A percentile compares a stretch with the other conserved stretches of the same genome.
These are phyloP conservation scores for Salix udensis DNA, from an alignment of 345 rosid genomes.

Conservation along the genomic window DNA sequence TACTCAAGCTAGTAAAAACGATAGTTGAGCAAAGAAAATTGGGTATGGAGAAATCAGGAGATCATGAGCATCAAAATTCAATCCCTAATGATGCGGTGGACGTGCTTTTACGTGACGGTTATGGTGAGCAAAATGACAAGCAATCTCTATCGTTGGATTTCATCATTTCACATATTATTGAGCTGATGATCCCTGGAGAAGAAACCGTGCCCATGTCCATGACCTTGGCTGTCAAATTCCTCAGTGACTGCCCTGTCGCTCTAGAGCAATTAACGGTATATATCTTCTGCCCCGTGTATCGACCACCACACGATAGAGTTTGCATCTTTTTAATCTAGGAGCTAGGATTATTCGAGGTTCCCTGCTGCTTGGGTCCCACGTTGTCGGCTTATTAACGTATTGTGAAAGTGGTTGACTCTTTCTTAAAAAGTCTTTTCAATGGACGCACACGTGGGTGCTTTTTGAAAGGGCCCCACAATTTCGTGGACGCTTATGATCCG, in stretches of 20 bases:
- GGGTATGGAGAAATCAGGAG: constrained; percentile 27
- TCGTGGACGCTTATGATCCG: constrained; percentile 29
- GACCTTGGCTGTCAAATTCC: constrained; percentile 81
- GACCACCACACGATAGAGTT: not conserved
- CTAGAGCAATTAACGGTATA: constrained; percentile 61
- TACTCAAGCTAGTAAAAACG: constrained; percentile 56
- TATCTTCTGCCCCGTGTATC: not conserved
- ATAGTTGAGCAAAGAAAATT: constrained; percentile 59
- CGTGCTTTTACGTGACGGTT: constrained; percentile 47
- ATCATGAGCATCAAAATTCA: not conserved
- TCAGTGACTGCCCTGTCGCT: constrained; percentile 62
- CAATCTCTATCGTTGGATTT: constrained; percentile 66
- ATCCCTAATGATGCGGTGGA: constrained; percentile 55
- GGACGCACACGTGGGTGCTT: constrained; percentile 37
- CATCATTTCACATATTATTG: constrained; percentile 65
- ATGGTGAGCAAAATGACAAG: constrained; percentile 41
- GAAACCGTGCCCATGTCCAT: constrained; percentile 88
- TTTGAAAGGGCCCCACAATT: constrained; percentile 1
- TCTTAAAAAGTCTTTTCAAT: constrained; percentile 32
- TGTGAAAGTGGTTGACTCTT: constrained; percentile 36
- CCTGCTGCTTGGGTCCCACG: not conserved
- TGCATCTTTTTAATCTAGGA: constrained; percentile 28
- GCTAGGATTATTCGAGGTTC: constrained; percentile 25
- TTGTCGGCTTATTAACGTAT: not conserved
- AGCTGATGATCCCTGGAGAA: constrained; percentile 98